Evolutionary conservation across 179 eudicot genomes (phyloP).

Genomic region (Beta lomatogona): DNA sequence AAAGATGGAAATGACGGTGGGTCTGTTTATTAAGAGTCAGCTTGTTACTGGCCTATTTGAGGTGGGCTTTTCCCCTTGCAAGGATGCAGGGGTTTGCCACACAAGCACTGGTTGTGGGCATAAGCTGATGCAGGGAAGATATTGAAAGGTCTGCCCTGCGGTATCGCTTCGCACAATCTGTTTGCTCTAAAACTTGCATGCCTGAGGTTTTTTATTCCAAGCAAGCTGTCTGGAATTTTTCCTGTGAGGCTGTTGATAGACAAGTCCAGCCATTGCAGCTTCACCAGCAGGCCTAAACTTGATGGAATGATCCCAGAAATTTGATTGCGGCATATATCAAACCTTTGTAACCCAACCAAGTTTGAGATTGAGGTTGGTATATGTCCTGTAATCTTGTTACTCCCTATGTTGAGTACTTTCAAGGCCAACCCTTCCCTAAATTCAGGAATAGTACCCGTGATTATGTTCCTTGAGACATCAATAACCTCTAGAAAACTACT

Average conservation of each 20-base stretch:
- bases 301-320: slow-evolving; percentile 66
- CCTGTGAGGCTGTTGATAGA: slow-evolving; percentile 65
- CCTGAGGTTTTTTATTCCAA: slow-evolving; percentile 46
- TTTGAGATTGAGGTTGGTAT: slow-evolving; percentile 71
- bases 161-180: slow-evolving; percentile 70
- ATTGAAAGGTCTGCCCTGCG: slow-evolving; percentile 77
- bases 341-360: slow-evolving; percentile 50
- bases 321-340: slow-evolving; percentile 63
- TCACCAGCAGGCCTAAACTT: slow-evolving; percentile 52
- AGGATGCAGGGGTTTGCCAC: slow-evolving; percentile 83
- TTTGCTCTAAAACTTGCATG: slow-evolving; percentile 78
- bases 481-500: slow-evolving; percentile 55
- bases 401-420: slow-evolving; percentile 54
- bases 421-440: slow-evolving; percentile 48
- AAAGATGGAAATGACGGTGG: background rate
- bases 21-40: slow-evolving; percentile 35
- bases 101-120: slow-evolving; percentile 77
- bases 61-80: slow-evolving; percentile 48
- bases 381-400: slow-evolving; percentile 63
- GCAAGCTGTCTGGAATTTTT: slow-evolving; percentile 59
- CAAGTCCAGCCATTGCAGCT: slow-evolving; percentile 75
- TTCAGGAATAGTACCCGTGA: slow-evolving; percentile 69
- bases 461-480: slow-evolving; percentile 57
- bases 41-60: slow-evolving; percentile 47
- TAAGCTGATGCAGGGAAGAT: slow-evolving; percentile 64